Percentiles rank a stretch among this genome's conserved stretches.
Evolutionary conservation across 2,329 filamentous ascomycete genomes (phyloP).

Genomic region (Fusarium temperatum): DNA sequence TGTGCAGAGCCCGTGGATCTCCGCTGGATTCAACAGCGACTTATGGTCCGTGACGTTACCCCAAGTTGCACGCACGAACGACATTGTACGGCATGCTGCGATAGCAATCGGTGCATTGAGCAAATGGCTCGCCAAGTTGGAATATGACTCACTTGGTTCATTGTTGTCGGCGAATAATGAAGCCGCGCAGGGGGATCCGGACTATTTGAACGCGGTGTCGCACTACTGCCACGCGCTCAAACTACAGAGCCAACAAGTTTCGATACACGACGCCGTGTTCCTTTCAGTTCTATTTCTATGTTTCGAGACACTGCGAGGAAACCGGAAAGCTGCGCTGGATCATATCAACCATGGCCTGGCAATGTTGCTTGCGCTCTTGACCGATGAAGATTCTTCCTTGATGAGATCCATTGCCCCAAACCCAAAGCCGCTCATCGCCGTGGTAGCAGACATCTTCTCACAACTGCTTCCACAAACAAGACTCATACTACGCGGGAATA

Average conservation of each 20-base stretch:
- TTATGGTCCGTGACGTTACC: slow-evolving; percentile 46
- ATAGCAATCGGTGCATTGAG: slow-evolving; percentile 46
- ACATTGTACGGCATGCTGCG: slow-evolving; percentile 44
- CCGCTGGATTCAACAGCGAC: slow-evolving; percentile 34
- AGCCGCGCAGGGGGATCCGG: neutral
- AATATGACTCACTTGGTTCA: neutral
- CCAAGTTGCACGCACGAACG: slow-evolving; percentile 42
- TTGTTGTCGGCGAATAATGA: neutral
- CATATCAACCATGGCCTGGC: slow-evolving; percentile 50
- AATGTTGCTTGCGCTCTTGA: slow-evolving; percentile 45
- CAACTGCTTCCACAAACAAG: slow-evolving; percentile 23
- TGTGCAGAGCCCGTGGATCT: slow-evolving; percentile 42
- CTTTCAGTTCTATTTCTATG: slow-evolving; percentile 45
- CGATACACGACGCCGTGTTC: slow-evolving; percentile 44
- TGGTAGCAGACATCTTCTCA: slow-evolving; percentile 27
- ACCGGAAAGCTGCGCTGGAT: slow-evolving; percentile 45
- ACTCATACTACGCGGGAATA: slow-evolving; percentile 14
- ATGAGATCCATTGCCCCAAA: slow-evolving; percentile 29
- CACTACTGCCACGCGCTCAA: slow-evolving; percentile 49
- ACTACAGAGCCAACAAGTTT: slow-evolving; percentile 38
- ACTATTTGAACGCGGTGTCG: slow-evolving; percentile 47
- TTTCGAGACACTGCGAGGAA: slow-evolving; percentile 46
- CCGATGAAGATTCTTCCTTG: slow-evolving; percentile 29
- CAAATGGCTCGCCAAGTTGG: slow-evolving; percentile 13
- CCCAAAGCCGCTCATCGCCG: slow-evolving; percentile 30